phyloP scores from a whole-genome alignment of 2,329 filamentous ascomycete genomes.

The Botryotinia globosa region DNA sequence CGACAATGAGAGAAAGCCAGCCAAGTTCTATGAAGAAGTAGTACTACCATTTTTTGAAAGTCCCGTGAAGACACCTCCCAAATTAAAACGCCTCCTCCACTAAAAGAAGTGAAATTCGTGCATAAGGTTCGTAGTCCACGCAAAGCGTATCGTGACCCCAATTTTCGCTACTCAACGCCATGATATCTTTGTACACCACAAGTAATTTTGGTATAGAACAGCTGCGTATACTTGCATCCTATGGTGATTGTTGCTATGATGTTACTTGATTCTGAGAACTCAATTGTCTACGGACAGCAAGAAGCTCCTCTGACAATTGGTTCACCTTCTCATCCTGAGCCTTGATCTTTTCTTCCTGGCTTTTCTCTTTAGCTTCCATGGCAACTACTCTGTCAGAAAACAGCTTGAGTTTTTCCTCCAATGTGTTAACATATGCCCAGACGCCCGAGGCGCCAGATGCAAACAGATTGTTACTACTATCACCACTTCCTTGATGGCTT shows the following conservation, averaged over 20 bases:
- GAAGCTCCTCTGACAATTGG: conserved; percentile 35
- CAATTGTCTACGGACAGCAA: conserved; percentile 32
- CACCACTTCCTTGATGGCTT: conserved; percentile 43
- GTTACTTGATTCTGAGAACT: conserved; percentile 29
- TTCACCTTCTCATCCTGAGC: conserved; percentile 31
- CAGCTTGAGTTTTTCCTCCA: conserved; percentile 59
- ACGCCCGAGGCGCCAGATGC: conserved; percentile 59
- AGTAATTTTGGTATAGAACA: conserved; percentile 29
- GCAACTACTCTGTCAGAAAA: conserved; percentile 46
- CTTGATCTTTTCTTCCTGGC: conserved; percentile 31
- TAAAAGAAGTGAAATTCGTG: conserved; percentile 23
- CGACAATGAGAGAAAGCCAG: conserved; percentile 21
- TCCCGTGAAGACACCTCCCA: conserved; percentile 22
- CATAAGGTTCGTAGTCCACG: conserved; percentile 22
- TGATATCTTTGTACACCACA: conserved; percentile 30
- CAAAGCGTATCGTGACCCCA: conserved; percentile 18
- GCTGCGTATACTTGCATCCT: conserved; percentile 32
- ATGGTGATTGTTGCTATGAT: conserved; percentile 31
- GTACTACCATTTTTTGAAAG: conserved; percentile 23
- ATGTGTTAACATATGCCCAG: conserved; percentile 68
- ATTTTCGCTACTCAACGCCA: conserved; percentile 32
- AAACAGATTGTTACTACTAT: conserved; percentile 65
- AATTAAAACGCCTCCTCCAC: conserved; percentile 29
- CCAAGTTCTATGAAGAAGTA: conserved; percentile 24
- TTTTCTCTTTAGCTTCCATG: conserved; percentile 40